These are phyloP conservation scores for Mikania micrantha DNA, from an alignment of 129 eudicot genomes.

Conservation along the genomic window DNA sequence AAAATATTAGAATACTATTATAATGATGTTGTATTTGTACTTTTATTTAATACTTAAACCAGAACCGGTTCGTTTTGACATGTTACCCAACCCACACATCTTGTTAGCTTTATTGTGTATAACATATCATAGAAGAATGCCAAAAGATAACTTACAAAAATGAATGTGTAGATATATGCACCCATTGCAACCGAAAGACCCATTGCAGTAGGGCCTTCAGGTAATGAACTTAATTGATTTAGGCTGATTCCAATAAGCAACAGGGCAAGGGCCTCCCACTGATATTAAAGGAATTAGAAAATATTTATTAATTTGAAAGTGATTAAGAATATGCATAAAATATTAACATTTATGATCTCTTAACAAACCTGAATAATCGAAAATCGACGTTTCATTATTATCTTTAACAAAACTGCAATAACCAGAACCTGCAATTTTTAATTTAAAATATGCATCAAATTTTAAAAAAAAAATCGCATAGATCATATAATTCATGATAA, in stretches of 20 bases:
- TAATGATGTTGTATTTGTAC: not conserved
- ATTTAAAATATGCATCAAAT: not conserved
- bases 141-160: constrained; percentile 67
- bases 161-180: constrained; percentile 78
- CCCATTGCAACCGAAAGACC: constrained; percentile 89
- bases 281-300: constrained; percentile 7
- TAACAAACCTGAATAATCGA: constrained; percentile 87
- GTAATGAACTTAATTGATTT: constrained; percentile 82
- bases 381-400: constrained; percentile 88
- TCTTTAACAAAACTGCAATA: constrained; percentile 74
- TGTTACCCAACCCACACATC: not conserved
- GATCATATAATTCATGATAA: not conserved
- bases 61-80: not conserved
- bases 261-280: constrained; percentile 99
- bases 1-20: not conserved
- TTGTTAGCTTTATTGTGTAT: not conserved
- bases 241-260: constrained; percentile 93
- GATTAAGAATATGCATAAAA: not conserved
- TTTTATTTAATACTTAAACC: not conserved
- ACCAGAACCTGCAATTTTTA: constrained; percentile 75
- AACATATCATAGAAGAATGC: not conserved
- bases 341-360: not conserved
- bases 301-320: not conserved
- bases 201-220: constrained; percentile 75
- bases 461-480: not conserved